These are phyloP conservation scores for Fomitopsis pulvina DNA, from an alignment of 768 basidiomycete genomes.

Conservation along the genomic window DNA sequence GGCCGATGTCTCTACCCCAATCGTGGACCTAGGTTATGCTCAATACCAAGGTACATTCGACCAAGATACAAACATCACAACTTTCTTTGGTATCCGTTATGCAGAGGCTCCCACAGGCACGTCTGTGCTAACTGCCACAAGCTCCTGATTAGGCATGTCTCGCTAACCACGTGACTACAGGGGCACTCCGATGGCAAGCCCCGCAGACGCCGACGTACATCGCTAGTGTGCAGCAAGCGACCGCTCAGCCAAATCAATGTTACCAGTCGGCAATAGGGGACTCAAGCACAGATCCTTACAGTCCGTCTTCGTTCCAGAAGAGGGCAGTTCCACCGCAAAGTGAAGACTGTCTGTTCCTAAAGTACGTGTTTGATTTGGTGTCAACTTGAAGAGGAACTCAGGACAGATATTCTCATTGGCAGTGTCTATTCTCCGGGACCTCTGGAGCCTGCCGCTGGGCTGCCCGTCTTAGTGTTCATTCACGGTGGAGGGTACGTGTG, in stretches of 20 bases:
- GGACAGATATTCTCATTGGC: background rate
- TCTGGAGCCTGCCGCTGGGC: background rate
- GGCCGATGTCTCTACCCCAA: background rate
- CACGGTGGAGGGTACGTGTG: background rate
- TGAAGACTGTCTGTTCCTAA: background rate
- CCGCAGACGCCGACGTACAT: background rate
- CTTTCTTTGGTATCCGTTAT: background rate
- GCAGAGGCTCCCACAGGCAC: background rate
- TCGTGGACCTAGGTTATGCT: background rate
- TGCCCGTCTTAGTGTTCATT: background rate
- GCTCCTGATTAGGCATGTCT: too few species aligned
- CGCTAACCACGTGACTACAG: too few species aligned
- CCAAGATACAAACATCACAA: background rate
- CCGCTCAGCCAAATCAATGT: background rate
- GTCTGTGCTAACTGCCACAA: background rate
- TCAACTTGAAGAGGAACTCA: background rate
- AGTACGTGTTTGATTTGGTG: background rate
- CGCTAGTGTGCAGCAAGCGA: background rate
- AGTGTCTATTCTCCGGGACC: background rate
- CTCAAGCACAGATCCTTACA: background rate
- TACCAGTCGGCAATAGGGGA: background rate
- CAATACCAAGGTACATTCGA: background rate
- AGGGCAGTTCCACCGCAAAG: background rate
- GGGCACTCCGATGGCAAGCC: background rate
- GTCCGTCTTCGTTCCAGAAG: background rate